These are phyloP conservation scores for Allantophomopsis cytisporea DNA, from an alignment of 2,329 filamentous ascomycete species.

Conservation along the genomic window DNA sequence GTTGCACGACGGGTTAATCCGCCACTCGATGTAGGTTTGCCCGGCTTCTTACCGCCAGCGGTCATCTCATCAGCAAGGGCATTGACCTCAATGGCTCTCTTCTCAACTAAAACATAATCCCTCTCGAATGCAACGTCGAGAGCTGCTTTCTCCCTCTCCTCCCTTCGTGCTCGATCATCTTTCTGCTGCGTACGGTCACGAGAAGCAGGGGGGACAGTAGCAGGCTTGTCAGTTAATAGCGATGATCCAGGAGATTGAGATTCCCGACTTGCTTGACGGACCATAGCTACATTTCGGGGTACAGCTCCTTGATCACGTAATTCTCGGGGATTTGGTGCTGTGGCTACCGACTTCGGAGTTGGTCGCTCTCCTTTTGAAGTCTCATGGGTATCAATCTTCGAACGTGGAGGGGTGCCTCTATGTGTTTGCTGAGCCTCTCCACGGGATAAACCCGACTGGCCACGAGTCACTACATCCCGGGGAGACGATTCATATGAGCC, in stretches of 20 bases:
- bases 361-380: conserved; percentile 7
- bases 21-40: conserved; percentile 38
- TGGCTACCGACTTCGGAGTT: conserved; percentile 27
- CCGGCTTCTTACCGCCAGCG: conserved; percentile 42
- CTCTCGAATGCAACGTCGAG: conserved; percentile 84
- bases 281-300: conserved; percentile 2
- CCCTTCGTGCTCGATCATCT: conserved; percentile 27
- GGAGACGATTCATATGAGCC: conserved; percentile 12
- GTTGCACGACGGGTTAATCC: conserved; percentile 64
- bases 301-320: conserved; percentile 14
- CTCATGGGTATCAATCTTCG: conserved; percentile 1
- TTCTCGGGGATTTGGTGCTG: conserved; percentile 29
- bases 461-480: conserved; percentile 4
- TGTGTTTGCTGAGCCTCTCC: no score
- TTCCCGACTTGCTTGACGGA: conserved; percentile 13
- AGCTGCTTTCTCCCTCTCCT: conserved; percentile 52
- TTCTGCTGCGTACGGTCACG: conserved; percentile 31
- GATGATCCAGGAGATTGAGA: conserved; percentile 20
- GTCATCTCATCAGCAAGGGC: conserved; percentile 92
- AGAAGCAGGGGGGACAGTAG: conserved; percentile 11
- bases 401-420: conserved; percentile 8
- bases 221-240: conserved; percentile 22
- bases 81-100: conserved; percentile 90
- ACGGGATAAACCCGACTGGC: background rate
- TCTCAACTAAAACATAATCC: conserved; percentile 93